A percentile compares a stretch with the other conserved stretches of the same genome.
Evolutionary conservation across 2,329 filamentous ascomycete species (phyloP).

Genomic region (Aureobasidium musti): DNA sequence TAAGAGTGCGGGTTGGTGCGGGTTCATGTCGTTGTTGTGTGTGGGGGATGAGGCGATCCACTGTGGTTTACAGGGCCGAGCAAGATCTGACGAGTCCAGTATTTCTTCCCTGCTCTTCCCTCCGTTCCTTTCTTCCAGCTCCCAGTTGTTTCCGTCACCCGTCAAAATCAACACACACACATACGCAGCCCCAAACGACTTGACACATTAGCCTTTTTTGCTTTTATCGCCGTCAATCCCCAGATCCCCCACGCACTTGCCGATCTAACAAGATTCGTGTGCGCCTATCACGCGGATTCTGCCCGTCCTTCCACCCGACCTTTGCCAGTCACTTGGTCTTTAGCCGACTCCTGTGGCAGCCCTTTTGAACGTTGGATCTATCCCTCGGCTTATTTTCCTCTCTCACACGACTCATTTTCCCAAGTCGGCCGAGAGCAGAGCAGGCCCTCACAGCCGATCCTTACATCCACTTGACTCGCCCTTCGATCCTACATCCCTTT

Average conservation of each 20-base stretch:
- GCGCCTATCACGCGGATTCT: slow-evolving; percentile 16
- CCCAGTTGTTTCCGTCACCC: slow-evolving; percentile 4
- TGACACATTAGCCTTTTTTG: slow-evolving; percentile 24
- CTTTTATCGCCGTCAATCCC: slow-evolving; percentile 19
- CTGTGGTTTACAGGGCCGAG: slow-evolving; percentile 16
- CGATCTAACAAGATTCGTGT: slow-evolving; percentile 21
- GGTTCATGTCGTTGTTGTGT: slow-evolving; percentile 9
- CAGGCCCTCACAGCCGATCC: slow-evolving; percentile 16
- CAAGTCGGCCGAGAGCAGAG: slow-evolving; percentile 19
- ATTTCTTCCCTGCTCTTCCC: slow-evolving; percentile 14
- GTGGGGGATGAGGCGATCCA: slow-evolving; percentile 23
- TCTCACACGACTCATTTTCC: slow-evolving; percentile 23
- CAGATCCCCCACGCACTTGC: slow-evolving; percentile 19
- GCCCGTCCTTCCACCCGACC: slow-evolving; percentile 20
- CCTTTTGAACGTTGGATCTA: slow-evolving; percentile 2
- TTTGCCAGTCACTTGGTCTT: slow-evolving; percentile 12
- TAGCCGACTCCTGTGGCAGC: slow-evolving; percentile 8
- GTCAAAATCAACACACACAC: neutral
- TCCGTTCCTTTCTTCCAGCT: neutral
- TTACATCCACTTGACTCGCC: slow-evolving; percentile 5
- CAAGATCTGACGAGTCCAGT: slow-evolving; percentile 11
- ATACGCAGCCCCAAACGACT: neutral
- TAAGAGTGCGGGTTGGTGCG: slow-evolving; percentile 9
- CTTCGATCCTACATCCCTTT: slow-evolving; percentile 7
- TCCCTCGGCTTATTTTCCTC: slow-evolving; percentile 22